Percentiles rank a stretch among this genome's conserved stretches.
Conservation (phyloP, 1,139 yeast genomes). For the Taphrina confusa region DNA sequence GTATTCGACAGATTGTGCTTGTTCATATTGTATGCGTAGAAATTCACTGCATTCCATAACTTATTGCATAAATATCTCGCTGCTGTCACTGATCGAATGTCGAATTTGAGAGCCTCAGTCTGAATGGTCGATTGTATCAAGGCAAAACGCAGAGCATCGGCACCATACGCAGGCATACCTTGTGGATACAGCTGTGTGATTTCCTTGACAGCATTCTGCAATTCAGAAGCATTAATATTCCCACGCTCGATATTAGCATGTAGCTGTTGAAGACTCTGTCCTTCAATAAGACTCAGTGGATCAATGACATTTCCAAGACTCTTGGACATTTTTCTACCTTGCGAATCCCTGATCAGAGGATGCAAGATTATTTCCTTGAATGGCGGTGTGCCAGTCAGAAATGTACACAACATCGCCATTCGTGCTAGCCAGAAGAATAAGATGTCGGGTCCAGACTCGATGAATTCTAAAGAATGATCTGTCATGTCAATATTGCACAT, state of each 20-base stretch:
- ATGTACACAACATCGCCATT: constrained; percentile 38
- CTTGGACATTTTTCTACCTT: constrained; percentile 39
- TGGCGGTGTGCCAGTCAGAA: constrained; percentile 32
- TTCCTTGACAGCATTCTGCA: constrained; percentile 4
- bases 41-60: constrained; percentile 37
- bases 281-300: constrained; percentile 36
- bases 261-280: constrained; percentile 14
- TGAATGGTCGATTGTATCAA: constrained; percentile 35
- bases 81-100: constrained; percentile 25
- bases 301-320: constrained; percentile 38
- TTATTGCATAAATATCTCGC: constrained; percentile 33
- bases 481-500: neutral
- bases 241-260: constrained; percentile 4
- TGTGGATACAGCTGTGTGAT: constrained; percentile 17
- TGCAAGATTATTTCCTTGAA: constrained; percentile 37
- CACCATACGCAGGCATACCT: constrained; percentile 33
- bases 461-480: constrained; percentile 25
- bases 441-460: constrained; percentile 39
- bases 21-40: constrained; percentile 9
- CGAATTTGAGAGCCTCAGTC: constrained; percentile 31
- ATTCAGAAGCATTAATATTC: constrained; percentile 18
- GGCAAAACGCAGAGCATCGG: constrained; percentile 37
- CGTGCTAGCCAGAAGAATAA: constrained; percentile 38
- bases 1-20: neutral
- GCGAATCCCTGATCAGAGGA: constrained; percentile 37